These are phyloP conservation scores for Didymosphaeria variabile DNA, from an alignment of 2,329 filamentous ascomycete genomes.

Conservation along the genomic window DNA sequence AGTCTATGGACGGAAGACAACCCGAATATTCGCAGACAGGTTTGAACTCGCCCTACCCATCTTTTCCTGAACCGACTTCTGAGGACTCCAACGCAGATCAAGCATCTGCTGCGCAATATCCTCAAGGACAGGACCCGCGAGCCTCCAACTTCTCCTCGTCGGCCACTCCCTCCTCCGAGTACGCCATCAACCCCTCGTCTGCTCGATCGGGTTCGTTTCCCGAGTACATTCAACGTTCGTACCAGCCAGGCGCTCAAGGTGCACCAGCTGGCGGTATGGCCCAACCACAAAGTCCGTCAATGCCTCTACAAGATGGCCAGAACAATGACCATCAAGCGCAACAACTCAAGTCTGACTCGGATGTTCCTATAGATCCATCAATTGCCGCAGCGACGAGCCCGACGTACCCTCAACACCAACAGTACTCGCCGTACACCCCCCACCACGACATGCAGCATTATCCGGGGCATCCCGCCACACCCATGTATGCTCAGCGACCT, in stretches of 20 bases:
- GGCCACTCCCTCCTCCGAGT: constrained; percentile 88
- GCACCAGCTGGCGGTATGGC: constrained; percentile 90
- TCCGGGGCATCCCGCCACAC: constrained; percentile 65
- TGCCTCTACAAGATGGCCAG: constrained; percentile 82
- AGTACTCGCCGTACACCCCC: constrained; percentile 87
- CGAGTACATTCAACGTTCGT: constrained; percentile 84
- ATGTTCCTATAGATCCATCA: constrained; percentile 98
- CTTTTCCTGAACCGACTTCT: constrained; percentile 72
- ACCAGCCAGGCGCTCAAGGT: constrained; percentile 77
- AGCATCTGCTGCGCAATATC: constrained; percentile 89
- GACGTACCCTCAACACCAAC: constrained; percentile 80
- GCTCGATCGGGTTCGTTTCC: constrained; percentile 86
- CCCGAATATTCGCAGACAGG: constrained; percentile 63
- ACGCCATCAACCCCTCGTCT: constrained; percentile 77
- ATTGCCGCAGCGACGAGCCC: constrained; percentile 93
- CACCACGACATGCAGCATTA: constrained; percentile 87
- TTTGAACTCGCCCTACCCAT: constrained; percentile 64
- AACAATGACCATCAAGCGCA: constrained; percentile 71
- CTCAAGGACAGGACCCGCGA: constrained; percentile 81
- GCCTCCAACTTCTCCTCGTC: constrained; percentile 76
- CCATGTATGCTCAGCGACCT: constrained; percentile 72
- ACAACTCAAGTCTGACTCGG: constrained; percentile 90
- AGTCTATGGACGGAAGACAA: constrained; percentile 65
- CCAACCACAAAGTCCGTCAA: constrained; percentile 98
- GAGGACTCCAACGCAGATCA: constrained; percentile 88